Percentiles rank a stretch among this genome's conserved stretches.
These are phyloP conservation scores for Inga oerstediana DNA, from an alignment of 306 rosid species.

Conservation along the genomic window DNA sequence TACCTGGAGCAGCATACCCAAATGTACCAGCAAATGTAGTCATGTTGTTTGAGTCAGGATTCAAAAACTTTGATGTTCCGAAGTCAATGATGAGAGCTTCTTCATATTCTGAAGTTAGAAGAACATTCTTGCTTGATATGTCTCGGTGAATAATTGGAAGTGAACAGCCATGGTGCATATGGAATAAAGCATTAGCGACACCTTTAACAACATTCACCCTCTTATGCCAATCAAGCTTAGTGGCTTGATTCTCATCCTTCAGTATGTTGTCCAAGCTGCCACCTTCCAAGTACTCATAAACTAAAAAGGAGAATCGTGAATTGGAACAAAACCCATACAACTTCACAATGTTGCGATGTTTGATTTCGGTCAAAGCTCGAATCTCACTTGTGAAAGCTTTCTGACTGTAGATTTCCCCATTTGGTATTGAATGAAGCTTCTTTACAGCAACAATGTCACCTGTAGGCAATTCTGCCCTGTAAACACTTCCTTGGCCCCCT, in stretches of 20 bases:
- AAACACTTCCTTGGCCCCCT: slow-evolving; percentile 25
- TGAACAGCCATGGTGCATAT: not conserved
- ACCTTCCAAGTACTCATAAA: too few species aligned
- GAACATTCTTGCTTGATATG: slow-evolving; percentile 8
- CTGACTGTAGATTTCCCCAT: not conserved
- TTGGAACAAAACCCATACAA: not conserved
- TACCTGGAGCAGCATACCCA: slow-evolving; percentile 1
- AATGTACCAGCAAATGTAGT: not conserved
- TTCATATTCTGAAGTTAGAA: not conserved
- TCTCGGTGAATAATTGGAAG: not conserved
- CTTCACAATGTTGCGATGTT: not conserved
- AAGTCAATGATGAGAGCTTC: not conserved
- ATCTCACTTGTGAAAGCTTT: slow-evolving; percentile 7
- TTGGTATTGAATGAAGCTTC: not conserved
- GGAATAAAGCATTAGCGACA: not conserved
- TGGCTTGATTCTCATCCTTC: too few species aligned
- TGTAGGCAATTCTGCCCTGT: slow-evolving; percentile 10
- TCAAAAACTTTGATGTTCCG: not conserved
- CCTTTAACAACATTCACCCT: too few species aligned
- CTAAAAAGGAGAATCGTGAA: not conserved
- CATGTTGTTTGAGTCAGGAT: not conserved
- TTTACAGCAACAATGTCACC: slow-evolving; percentile 30
- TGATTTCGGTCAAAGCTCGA: not conserved
- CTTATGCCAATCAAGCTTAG: too few species aligned
- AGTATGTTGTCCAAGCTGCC: too few species aligned